Percentiles rank a stretch among this genome's conserved stretches.
Evolutionary conservation across 192 early-diverging fungal species (phyloP).

Genomic region (Backusella luteola): DNA sequence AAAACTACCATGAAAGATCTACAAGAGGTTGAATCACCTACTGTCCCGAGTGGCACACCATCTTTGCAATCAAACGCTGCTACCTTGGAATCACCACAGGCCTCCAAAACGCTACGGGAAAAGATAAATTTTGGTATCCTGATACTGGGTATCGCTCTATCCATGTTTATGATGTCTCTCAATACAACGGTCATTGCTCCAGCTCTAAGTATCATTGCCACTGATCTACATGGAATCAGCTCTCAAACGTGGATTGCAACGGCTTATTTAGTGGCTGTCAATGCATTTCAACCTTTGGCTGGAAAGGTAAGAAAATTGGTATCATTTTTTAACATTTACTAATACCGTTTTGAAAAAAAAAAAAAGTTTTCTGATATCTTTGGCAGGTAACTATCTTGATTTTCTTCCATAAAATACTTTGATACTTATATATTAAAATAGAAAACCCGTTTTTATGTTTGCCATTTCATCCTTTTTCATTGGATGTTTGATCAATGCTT

Average conservation of each 20-base stretch:
- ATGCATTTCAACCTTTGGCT: slow-evolving; percentile 28
- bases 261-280: slow-evolving; percentile 29
- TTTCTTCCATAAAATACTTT: not conserved
- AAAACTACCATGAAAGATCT: not conserved
- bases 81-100: not conserved
- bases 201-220: slow-evolving; percentile 31
- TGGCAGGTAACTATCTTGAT: not conserved
- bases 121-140: not conserved
- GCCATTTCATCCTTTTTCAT: slow-evolving; percentile 33
- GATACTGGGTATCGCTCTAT: slow-evolving; percentile 17
- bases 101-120: not conserved
- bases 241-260: slow-evolving; percentile 37
- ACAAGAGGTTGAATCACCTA: not conserved
- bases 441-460: slow-evolving; percentile 29
- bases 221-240: slow-evolving; percentile 15
- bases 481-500: slow-evolving; percentile 55
- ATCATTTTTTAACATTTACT: not conserved
- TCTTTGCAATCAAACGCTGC: not conserved
- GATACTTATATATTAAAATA: not conserved
- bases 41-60: too few species aligned
- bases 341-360: not conserved
- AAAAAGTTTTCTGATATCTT: not conserved
- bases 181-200: slow-evolving; percentile 35
- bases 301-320: slow-evolving; percentile 19
- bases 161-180: slow-evolving; percentile 35